Conservation (phyloP, 73 alveolate species). For the Diophrys appendiculata region DNA sequence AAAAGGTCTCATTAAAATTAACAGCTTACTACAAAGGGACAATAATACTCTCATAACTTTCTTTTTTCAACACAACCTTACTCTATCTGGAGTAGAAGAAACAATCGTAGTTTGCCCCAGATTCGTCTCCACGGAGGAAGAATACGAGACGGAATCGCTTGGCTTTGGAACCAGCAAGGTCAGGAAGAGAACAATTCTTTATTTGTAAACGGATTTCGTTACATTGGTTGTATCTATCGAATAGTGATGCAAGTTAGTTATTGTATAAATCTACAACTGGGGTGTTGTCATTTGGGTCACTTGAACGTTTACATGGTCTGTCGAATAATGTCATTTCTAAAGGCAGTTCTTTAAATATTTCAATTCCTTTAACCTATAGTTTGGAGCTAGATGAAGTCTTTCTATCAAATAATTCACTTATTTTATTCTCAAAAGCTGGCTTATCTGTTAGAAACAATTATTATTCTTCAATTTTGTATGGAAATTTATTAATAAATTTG, state of each 20-base stretch:
- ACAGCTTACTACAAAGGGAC: neutral
- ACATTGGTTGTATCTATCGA: neutral
- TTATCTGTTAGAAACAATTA: neutral
- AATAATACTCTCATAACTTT: neutral
- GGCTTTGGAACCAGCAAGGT: neutral
- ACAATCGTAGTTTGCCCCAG: neutral
- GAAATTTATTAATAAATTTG: too few species aligned
- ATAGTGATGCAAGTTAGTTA: neutral
- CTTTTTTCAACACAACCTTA: neutral
- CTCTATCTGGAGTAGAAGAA: neutral
- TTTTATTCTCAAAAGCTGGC: neutral
- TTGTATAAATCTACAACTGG: neutral
- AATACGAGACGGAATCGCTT: neutral
- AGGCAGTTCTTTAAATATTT: neutral
- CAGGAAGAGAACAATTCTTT: neutral
- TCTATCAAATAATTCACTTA: neutral
- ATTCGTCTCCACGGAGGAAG: neutral
- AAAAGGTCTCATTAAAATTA: neutral
- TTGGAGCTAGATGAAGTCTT: neutral
- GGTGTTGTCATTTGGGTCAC: neutral
- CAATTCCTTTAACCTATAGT: neutral
- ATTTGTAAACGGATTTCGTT: neutral
- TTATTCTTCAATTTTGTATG: neutral
- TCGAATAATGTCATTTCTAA: neutral
- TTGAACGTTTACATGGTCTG: neutral